phyloP scores from a whole-genome alignment of 805 yeast genomes.

The Wickerhamomyces pijperi region DNA sequence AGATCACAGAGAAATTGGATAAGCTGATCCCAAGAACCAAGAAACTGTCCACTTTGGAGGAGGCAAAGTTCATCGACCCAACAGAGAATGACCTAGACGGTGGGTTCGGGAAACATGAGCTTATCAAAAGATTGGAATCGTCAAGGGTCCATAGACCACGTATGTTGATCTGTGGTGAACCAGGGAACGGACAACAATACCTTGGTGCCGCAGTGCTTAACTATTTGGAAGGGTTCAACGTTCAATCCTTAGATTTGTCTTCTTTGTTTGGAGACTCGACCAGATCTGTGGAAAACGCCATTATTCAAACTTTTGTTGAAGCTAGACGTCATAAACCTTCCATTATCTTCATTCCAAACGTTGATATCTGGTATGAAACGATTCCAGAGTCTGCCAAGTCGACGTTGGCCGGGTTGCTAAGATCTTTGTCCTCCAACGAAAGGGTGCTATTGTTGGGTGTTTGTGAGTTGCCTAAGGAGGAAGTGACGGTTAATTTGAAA shows the following conservation, averaged over 20 bases:
- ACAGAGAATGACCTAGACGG: conserved; percentile 46
- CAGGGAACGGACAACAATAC: conserved; percentile 83
- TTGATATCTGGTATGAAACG: conserved; percentile 65
- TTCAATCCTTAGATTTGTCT: conserved; percentile 77
- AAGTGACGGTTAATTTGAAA: conserved; percentile 35
- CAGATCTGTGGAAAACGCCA: conserved; percentile 69
- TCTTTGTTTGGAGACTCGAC: conserved; percentile 68
- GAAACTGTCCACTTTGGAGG: conserved; percentile 50
- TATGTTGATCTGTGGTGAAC: conserved; percentile 56
- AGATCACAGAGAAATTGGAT: conserved; percentile 37
- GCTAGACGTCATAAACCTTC: conserved; percentile 86
- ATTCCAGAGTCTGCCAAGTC: conserved; percentile 61
- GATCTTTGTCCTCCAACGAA: conserved; percentile 62
- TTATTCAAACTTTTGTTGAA: conserved; percentile 77
- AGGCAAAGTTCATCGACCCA: conserved; percentile 53
- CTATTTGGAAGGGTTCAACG: conserved; percentile 78
- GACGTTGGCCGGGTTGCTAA: conserved; percentile 58
- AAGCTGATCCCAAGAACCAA: conserved; percentile 50
- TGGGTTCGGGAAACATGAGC: conserved; percentile 60
- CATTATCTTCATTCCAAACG: conserved; percentile 70
- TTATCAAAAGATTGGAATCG: conserved; percentile 34
- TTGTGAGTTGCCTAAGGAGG: conserved; percentile 35
- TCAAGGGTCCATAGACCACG: conserved; percentile 78
- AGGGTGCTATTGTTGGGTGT: conserved; percentile 65
- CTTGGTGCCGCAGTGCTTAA: conserved; percentile 73